phyloP scores from a whole-genome alignment of 192 early-diverging fungal genomes.

The Coemansia sp. region DNA sequence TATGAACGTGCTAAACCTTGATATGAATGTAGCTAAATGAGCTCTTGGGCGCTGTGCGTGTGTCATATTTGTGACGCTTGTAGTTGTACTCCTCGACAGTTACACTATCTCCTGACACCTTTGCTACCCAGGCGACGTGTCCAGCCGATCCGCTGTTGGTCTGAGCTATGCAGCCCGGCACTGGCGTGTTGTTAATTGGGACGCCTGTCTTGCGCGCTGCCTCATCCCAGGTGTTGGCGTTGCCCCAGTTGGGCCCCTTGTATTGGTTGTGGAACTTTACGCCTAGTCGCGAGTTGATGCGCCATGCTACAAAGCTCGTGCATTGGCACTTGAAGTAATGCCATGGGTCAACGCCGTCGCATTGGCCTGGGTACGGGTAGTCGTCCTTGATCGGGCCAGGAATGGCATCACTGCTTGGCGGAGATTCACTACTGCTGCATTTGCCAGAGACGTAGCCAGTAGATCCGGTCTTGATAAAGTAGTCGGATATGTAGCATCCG shows the following conservation, averaged over 20 bases:
- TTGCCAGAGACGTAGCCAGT: conserved; percentile 27
- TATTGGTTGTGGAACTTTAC: conserved; percentile 51
- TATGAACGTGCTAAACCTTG: conserved; percentile 24
- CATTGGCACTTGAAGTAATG: conserved; percentile 47
- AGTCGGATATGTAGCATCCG: conserved; percentile 55
- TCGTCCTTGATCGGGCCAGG: conserved; percentile 46
- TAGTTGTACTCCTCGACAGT: conserved; percentile 50
- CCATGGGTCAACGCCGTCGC: conserved; percentile 46
- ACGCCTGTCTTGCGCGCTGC: conserved; percentile 29
- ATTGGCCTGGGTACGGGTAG: conserved; percentile 40
- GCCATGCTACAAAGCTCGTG: conserved; percentile 49
- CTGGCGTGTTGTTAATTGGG: conserved; percentile 19
- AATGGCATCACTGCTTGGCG: conserved; percentile 6
- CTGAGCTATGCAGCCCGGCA: conserved; percentile 33
- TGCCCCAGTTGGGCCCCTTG: conserved; percentile 48
- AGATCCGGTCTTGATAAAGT: conserved; percentile 47
- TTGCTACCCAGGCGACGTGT: conserved; percentile 46
- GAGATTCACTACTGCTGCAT: conserved; percentile 19
- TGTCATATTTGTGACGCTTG: conserved; percentile 12
- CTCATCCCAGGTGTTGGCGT: conserved; percentile 43
- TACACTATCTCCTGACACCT: conserved; percentile 23
- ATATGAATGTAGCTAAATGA: conserved; percentile 38
- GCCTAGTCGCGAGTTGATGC: conserved; percentile 47
- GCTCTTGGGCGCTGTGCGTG: not conserved
- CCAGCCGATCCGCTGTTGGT: conserved; percentile 18